A percentile compares a stretch with the other conserved stretches of the same genome.
These are phyloP conservation scores for Cercophora samala DNA, from an alignment of 495 filamentous ascomycete genomes.

Conservation along the genomic window DNA sequence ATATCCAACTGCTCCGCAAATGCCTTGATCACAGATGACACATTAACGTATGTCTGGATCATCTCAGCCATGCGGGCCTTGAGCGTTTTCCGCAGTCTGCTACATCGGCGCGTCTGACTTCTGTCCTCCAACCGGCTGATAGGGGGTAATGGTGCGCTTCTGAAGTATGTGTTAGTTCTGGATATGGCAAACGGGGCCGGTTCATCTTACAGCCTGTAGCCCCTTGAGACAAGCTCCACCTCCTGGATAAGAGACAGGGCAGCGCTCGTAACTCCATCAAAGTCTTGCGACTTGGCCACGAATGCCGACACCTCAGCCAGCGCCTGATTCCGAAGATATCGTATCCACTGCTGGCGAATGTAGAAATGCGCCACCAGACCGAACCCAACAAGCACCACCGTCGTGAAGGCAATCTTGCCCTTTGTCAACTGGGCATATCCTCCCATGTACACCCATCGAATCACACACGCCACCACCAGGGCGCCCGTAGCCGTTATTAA, in stretches of 20 bases:
- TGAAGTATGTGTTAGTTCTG: constrained; percentile 45
- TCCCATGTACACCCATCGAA: constrained; percentile 61
- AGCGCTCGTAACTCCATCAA: constrained; percentile 75
- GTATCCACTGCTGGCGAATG: constrained; percentile 76
- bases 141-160: constrained; percentile 81
- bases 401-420: constrained; percentile 55
- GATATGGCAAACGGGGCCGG: constrained; percentile 9
- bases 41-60: constrained; percentile 65
- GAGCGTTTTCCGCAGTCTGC: constrained; percentile 70
- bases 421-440: constrained; percentile 47
- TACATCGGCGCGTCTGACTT: constrained; percentile 72
- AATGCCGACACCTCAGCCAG: constrained; percentile 70
- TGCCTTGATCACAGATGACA: constrained; percentile 61
- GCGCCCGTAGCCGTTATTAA: constrained; percentile 52
- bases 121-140: constrained; percentile 77
- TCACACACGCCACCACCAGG: constrained; percentile 68
- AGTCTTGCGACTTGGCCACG: constrained; percentile 72
- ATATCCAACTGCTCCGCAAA: constrained; percentile 74
- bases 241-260: constrained; percentile 89
- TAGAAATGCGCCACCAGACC: constrained; percentile 65
- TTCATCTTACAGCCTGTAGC: constrained; percentile 75
- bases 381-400: constrained; percentile 54
- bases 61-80: constrained; percentile 64
- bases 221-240: constrained; percentile 90
- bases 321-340: constrained; percentile 74